Base-by-base conservation (phyloP, 1,139 yeast genomes). In the Saccharomyces hybrid region DNA sequence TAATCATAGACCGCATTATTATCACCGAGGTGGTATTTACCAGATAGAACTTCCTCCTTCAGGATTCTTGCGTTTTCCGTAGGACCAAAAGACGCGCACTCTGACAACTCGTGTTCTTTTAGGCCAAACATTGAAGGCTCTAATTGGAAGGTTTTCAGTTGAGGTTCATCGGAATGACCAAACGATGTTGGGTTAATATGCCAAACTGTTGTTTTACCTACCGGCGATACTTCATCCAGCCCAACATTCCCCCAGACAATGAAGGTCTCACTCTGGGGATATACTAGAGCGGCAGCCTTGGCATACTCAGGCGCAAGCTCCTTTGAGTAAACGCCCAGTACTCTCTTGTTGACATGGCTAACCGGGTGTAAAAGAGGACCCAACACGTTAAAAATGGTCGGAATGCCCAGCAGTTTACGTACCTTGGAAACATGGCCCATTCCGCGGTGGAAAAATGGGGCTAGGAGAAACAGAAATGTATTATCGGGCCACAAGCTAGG, bases 291-390 rank as follows among this genome's bases (percentile, higher is more conserved):
- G 1, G 93, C 89, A 1, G 97, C 89, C 61, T 83, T 79, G 7
- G 97, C 97, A 65, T 88, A 93, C 9, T 87, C 84, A 57, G 79
- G 83, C 3, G 98, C 99, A 57, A 93, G 73, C 4, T 76, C 74
- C 61, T 87, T 87, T 32, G 89, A 78, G 70, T 87, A 89, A 1
- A 93, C 99, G 49, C 99, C 99, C 52, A 95, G 77, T 41, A 93
- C 83, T 60, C 98, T 78, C 3, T 95, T 87, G 61, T 79, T 78
- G 41, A 91, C 77, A 38, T 61, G 57, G 6, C 56, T 58, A 19
- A 89, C 88, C 1, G 99, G 99, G 73, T 93, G 95, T 58, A 93
- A 76, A 60, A 93, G 74, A 0, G 99, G 99, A 0, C 99, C 99
- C 61, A 93, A 74, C 16, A 93, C 85, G 70, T 93, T 93, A 78